phyloP scores from a whole-genome alignment of 2,329 filamentous ascomycete species.

The Penicillium sp. region DNA sequence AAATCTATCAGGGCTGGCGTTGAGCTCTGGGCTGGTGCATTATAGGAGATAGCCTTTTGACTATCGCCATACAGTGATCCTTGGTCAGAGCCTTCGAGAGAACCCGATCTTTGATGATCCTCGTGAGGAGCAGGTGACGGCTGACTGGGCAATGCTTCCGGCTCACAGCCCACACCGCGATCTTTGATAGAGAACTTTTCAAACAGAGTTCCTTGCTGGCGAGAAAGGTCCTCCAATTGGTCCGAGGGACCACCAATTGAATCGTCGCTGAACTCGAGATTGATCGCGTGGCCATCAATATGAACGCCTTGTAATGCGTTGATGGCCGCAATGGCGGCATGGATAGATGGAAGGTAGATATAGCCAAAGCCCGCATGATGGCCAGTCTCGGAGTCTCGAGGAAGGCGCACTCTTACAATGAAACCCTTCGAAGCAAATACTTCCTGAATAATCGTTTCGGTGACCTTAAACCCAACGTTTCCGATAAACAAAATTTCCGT shows the following conservation, averaged over 20 bases:
- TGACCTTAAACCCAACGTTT: constrained; percentile 36
- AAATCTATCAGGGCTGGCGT: constrained; percentile 26
- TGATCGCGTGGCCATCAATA: constrained; percentile 38
- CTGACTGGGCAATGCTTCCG: too few relatives aligned
- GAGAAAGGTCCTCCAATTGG: constrained; percentile 1
- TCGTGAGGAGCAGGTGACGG: not conserved
- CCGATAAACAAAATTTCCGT: constrained; percentile 34
- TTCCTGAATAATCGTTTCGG: constrained; percentile 30
- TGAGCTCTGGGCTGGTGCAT: not conserved
- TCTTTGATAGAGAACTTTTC: not conserved
- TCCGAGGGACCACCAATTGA: constrained; percentile 16
- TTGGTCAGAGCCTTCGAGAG: constrained; percentile 8
- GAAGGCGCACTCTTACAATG: constrained; percentile 31
- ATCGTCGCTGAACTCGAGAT: constrained; percentile 35
- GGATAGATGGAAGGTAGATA: constrained; percentile 30
- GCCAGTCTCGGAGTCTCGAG: constrained; percentile 27
- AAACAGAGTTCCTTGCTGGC: not conserved
- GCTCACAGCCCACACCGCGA: not conserved
- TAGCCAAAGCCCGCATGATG: constrained; percentile 39
- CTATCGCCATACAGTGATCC: not conserved
- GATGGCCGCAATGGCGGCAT: constrained; percentile 33
- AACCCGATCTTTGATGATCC: constrained; percentile 14
- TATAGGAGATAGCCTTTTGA: not conserved
- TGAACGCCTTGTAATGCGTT: constrained; percentile 31
- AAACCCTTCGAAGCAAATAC: constrained; percentile 36